Percentiles rank a stretch among this genome's conserved stretches.
These are phyloP conservation scores for Aureobasidium uvarum DNA, from an alignment of 2,329 filamentous ascomycete genomes.

Conservation along the genomic window DNA sequence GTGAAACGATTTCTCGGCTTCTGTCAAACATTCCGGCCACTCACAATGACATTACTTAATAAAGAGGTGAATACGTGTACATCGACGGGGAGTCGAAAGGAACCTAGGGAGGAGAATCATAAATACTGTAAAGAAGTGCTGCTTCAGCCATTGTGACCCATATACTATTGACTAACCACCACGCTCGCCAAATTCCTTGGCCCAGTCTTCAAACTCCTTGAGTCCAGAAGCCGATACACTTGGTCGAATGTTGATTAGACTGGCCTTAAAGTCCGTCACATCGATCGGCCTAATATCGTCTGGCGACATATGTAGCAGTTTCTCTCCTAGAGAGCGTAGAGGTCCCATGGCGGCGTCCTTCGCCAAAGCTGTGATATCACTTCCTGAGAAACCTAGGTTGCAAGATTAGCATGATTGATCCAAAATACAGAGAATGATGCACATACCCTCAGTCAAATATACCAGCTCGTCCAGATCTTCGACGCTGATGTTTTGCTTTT, in stretches of 20 bases:
- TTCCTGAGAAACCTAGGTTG: constrained; percentile 88
- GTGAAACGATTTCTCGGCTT: not conserved
- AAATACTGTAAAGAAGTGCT: not conserved
- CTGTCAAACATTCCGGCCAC: not conserved
- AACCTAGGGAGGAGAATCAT: not conserved
- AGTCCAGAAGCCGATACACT: constrained; percentile 84
- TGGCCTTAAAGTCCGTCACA: constrained; percentile 78
- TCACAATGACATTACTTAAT: not conserved
- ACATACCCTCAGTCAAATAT: constrained; percentile 75
- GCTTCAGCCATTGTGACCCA: not conserved
- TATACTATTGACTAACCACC: constrained; percentile 54
- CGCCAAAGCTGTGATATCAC: constrained; percentile 91
- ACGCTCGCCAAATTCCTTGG: constrained; percentile 85
- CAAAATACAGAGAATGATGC: not conserved
- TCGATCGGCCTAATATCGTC: constrained; percentile 89
- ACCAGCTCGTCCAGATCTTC: constrained; percentile 73
- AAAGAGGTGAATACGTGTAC: not conserved
- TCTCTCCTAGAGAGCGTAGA: constrained; percentile 83
- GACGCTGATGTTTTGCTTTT: constrained; percentile 75
- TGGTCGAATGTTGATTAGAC: constrained; percentile 79
- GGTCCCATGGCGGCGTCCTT: constrained; percentile 99
- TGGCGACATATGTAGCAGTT: constrained; percentile 84
- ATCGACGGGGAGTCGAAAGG: too few relatives aligned
- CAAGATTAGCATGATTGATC: not conserved
- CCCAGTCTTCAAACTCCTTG: constrained; percentile 92